Base-by-base conservation (phyloP, 2,329 filamentous ascomycete genomes). In the Colletotrichum sp. region DNA sequence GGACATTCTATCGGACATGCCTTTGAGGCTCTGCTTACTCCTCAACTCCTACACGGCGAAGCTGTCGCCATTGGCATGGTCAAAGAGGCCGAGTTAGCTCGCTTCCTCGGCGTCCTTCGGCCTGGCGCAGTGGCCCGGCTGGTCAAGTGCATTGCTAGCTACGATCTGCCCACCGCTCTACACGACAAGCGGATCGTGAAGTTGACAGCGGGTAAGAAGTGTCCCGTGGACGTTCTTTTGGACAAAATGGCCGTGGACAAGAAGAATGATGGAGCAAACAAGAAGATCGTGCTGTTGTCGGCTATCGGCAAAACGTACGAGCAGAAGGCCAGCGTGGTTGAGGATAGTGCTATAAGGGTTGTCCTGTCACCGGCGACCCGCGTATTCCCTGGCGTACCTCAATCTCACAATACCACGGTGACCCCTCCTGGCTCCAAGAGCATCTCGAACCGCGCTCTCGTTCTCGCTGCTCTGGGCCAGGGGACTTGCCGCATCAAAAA, bases 1-100 rank as follows among this genome's bases (percentile, higher is more conserved):
- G 97, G 97, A 36, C 97, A 99, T 84, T 99, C 97, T 1, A 99
- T 99, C 79, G 97, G 97, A 16, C 97, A 99, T 85, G 97, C 97
- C 21, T 96, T 96, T 80, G 97, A 99, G 86, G 97, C 97, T 32
- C 96, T 99, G 62, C 89, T 99, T 57, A 98, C 98, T 0, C 97
- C 97, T 1, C 96, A 99, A 84, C 93, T 99, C 49, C 91, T 99
- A 8, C 97, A 99, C 82, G 97, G 97, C 76, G 97, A 99, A 84
- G 96, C 95, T 78, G 96, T 99, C 13, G 95, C 97, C 26, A 98
- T 99, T 80, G 97, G 97, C 30, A 99, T 99, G 97, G 95, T 99
- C 76, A 98, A 98, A 84, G 97, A 99, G 85, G 97, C 96, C 13
- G 97, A 99, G 84, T 88, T 99, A 71, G 95, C 97, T 28, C 94